phyloP scores from a whole-genome alignment of 73 alveolate species.

The Paramecium sexaurelia region DNA sequence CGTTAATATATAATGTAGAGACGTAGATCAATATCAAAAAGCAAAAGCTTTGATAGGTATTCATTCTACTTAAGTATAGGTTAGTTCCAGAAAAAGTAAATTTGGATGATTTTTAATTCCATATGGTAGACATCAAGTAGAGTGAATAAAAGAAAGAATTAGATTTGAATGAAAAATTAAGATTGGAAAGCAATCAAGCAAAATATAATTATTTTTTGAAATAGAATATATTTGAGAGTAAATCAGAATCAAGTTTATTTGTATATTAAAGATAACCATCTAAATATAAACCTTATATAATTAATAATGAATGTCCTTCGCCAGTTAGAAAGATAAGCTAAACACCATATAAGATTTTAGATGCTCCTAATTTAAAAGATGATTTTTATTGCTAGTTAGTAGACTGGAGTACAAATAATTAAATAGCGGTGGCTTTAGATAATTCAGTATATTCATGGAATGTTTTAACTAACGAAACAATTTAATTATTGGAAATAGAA shows the following conservation, averaged over 20 bases:
- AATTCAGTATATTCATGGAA: constrained; percentile 60
- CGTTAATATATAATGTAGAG: too few relatives aligned
- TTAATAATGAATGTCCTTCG: neutral
- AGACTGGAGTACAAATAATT: constrained; percentile 59
- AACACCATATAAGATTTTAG: constrained; percentile 94
- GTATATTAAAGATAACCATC: neutral
- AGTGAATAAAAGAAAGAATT: neutral
- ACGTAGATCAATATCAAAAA: neutral
- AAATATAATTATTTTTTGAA: neutral
- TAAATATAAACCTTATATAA: neutral
- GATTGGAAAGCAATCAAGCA: neutral
- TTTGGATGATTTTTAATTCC: neutral
- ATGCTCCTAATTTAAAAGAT: constrained; percentile 97
- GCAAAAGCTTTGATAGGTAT: constrained; percentile 7
- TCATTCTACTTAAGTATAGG: neutral
- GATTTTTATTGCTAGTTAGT: constrained; percentile 61
- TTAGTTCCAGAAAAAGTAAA: constrained; percentile 31
- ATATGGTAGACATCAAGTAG: neutral
- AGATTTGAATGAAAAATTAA: neutral
- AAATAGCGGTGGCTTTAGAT: constrained; percentile 59
- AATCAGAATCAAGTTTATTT: neutral
- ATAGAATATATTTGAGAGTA: constrained; percentile 4
- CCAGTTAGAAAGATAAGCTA: constrained; percentile 83
- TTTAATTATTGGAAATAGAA: constrained; percentile 74
- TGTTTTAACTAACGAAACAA: constrained; percentile 72